Evolutionary conservation across 345 rosid genomes (phyloP), one percentile per base, ranked within the genome.

Genomic region (Citropsis articulata): DNA sequence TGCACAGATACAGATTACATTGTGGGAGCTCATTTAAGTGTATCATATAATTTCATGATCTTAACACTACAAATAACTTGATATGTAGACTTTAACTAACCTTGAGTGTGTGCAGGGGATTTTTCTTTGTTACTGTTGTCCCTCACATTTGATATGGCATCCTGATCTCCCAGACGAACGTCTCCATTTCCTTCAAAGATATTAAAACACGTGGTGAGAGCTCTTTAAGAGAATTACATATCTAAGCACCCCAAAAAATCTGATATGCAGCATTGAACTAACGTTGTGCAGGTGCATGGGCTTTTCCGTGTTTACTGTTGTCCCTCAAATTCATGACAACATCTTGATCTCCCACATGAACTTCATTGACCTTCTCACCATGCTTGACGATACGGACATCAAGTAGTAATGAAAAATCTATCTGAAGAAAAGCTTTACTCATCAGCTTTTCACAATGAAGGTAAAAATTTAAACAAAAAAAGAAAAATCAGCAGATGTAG

Each of bases 381-480:
- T 70, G 83, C 71, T 77, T 83, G 83, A 91, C 69, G 10, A 83
- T 48, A 31, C 97, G 97, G 77, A 91, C 90, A 83, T 97, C 97
- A 33, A 90, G 48, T 76, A 97, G 93, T 27, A 91, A 71, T 69
- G 95, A 83, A 75, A 89, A 94, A 61, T 90, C 91, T 69, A 90
- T 88, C 99, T 97, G 93, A 24, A 77, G 31, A 84, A 69, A 56
- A 69, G 48, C 75, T 66, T 71, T 59, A 69, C 65, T 81, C 50
- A 56, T 76, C 59, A 75, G 78, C 27, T 42, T 75, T 62, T 62
- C 30, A 35, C 50, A 50, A 72, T 21, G 27, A 24, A 71, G 22
- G 62, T 77, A 72, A 42, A 70, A 66, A 72, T 60, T 33, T 62
- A 31, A 71, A 50, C 3, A 6, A 16, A 45, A 64, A 35, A 64